These are phyloP conservation scores for Yamadazyma blattariae DNA, from an alignment of 1,139 yeast species.

Conservation along the genomic window DNA sequence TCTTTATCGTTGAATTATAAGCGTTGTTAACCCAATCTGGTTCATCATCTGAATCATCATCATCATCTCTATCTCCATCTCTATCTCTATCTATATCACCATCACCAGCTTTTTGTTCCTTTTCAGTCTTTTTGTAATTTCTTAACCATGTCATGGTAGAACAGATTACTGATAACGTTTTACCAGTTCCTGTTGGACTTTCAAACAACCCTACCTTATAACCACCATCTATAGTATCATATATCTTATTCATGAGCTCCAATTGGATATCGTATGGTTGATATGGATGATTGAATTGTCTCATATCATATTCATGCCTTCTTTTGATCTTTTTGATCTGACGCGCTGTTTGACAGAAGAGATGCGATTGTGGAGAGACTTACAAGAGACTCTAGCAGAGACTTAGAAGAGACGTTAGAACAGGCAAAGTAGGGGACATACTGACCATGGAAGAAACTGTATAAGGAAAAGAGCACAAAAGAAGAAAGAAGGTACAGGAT, in stretches of 20 bases:
- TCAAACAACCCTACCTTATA: slow-evolving; percentile 82
- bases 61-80: slow-evolving; percentile 13
- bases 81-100: no score
- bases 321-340: no score
- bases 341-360: no score
- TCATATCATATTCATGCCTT: slow-evolving; percentile 1
- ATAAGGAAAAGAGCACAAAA: no score
- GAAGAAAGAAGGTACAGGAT: no score
- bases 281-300: slow-evolving; percentile 68
- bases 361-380: no score
- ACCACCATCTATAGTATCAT: slow-evolving; percentile 54
- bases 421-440: no score
- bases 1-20: slow-evolving; percentile 32
- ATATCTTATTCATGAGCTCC: slow-evolving; percentile 73
- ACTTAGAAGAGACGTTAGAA: no score
- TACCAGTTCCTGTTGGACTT: slow-evolving; percentile 96
- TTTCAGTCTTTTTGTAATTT: slow-evolving; percentile 40
- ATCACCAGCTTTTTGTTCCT: slow-evolving; percentile 17
- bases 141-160: slow-evolving; percentile 86
- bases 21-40: slow-evolving; percentile 58
- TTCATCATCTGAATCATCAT: slow-evolving; percentile 42
- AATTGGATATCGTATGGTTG: slow-evolving; percentile 76
- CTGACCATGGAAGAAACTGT: no score
- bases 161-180: slow-evolving; percentile 83
- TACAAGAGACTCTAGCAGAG: no score